Base-by-base conservation (phyloP, 345 rosid species). In the Syzygium oleosum region DNA sequence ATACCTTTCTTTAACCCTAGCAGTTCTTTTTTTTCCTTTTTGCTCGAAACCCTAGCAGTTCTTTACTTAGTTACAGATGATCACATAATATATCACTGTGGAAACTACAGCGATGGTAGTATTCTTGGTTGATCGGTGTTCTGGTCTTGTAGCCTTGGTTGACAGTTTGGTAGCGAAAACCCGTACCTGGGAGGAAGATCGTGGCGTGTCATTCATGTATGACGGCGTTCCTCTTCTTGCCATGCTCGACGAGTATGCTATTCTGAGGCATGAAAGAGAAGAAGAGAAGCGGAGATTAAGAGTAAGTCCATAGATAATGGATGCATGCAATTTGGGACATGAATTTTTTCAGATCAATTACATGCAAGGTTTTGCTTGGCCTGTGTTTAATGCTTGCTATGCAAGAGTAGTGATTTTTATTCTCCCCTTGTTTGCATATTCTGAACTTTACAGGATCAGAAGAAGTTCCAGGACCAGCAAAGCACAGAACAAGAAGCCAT, bases 211-310 rank as follows among this genome's bases (percentile, higher is more conserved):
- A n/a, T 96, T 96, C 89, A 89, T 93, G 58, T 96, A 96, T 87
- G 99, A 98, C 88, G 98, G 99, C 0, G 96, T 98, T 87, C 97
- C 98, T 55, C 94, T 98, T 22, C 96, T 96, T 53, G 98, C 99
- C 85, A 96, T 98, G 98, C 94, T 98, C 12, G 97, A 98, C 86
- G 99, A 96, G 88, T 98, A 98, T 87, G 95, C 96, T 87, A 93
- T 96, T 93, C 95, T 96, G 84, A 94, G 98, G 90, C 99, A 96
- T 85, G 99, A 98, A 93, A 92, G 98, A 88, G 99, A 96, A 92
- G 99, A 98, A 88, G 99, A 98, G 93, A 98, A 95, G 87, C 92
- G 96, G 80, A 94, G 96, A 89, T 85, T 94, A 85, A 95, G 93
- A 91, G 99, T 96, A 88, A 91, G 94, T 88, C 85, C 56, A 19